phyloP scores from a whole-genome alignment of 2,329 filamentous ascomycete genomes.

The Davidsoniella australis region DNA sequence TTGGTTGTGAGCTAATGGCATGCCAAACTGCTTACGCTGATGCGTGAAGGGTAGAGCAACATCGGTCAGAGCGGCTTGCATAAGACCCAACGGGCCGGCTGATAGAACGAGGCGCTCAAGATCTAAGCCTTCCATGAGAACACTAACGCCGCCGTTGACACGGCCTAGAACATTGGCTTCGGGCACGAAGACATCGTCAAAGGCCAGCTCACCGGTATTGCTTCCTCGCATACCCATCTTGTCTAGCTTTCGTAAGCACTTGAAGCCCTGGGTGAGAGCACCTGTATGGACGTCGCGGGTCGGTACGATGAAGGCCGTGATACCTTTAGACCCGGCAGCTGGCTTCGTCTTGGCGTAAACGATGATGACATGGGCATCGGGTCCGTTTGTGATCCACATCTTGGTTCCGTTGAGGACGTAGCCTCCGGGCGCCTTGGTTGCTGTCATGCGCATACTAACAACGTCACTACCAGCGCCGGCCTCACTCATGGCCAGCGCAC shows the following conservation, averaged over 20 bases:
- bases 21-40: constrained; percentile 72
- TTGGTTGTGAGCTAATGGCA: constrained; percentile 80
- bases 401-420: constrained; percentile 79
- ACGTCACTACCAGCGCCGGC: constrained; percentile 83
- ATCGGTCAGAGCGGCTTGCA: constrained; percentile 72
- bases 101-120: constrained; percentile 84
- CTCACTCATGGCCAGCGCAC: constrained; percentile 89
- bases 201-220: constrained; percentile 86
- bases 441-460: constrained; percentile 83
- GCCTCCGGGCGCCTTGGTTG: constrained; percentile 65
- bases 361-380: constrained; percentile 79
- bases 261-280: constrained; percentile 54
- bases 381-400: constrained; percentile 99
- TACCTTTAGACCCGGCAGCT: constrained; percentile 65
- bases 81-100: constrained; percentile 79
- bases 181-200: constrained; percentile 83
- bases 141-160: constrained; percentile 67
- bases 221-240: constrained; percentile 97
- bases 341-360: constrained; percentile 96
- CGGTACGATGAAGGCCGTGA: constrained; percentile 86
- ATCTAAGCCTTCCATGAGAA: constrained; percentile 92
- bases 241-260: constrained; percentile 77
- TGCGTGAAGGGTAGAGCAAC: constrained; percentile 78
- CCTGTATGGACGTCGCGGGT: constrained; percentile 25
- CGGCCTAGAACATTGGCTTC: constrained; percentile 62